Base-by-base conservation (phyloP, 495 filamentous ascomycete genomes). In the Astrothelium subdiscretum region DNA sequence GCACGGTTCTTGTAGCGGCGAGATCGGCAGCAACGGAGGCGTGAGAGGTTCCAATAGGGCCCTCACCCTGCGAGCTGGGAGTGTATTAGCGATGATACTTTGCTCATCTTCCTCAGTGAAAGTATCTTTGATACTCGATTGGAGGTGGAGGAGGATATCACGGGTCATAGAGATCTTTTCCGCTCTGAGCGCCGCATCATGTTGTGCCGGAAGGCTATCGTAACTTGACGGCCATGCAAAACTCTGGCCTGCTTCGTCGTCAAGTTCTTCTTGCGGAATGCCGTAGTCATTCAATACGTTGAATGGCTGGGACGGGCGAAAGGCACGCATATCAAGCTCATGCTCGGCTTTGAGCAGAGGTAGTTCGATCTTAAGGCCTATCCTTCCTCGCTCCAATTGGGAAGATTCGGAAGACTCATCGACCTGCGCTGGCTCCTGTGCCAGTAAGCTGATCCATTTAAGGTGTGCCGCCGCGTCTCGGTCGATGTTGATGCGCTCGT, bases 11-110 rank as follows among this genome's bases (percentile, higher is more conserved):
- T 65, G 42, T 1, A 75, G 57, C 10, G 74, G 75, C 4, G 71
- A 65, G 20, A 72, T 58, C 1, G 85, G 84, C 42, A 83, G 79
- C 12, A 88, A 70, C 13, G 83, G 85, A 31, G 85, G 86, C 12
- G 85, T 84, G 31, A 86, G 43, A 27, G 70, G 75, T 40, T 76
- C 70, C 11, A 69, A n/a, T 38, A 27, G 66, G 67, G 10, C 73
- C 61, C 24, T 51, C 20, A 20, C 58, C 42, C 3, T 15, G 6
- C 52, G n/a, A 59, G 3, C 31, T 38, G 58, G 20, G 8, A 58
- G 51, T 38, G 24, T 24, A 31, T 22, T 10, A 58, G 76, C 61
- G 6, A 83, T 59, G 1, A 40, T 42, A 24, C 68, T 60, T 11
- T 59, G 31, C 4, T 73, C 67, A 1, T 79, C 75, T 13, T 68